Percentiles rank a stretch among this genome's conserved stretches.
These are phyloP conservation scores for Phaeotremella fagi DNA, from an alignment of 768 basidiomycete genomes.

Conservation along the genomic window DNA sequence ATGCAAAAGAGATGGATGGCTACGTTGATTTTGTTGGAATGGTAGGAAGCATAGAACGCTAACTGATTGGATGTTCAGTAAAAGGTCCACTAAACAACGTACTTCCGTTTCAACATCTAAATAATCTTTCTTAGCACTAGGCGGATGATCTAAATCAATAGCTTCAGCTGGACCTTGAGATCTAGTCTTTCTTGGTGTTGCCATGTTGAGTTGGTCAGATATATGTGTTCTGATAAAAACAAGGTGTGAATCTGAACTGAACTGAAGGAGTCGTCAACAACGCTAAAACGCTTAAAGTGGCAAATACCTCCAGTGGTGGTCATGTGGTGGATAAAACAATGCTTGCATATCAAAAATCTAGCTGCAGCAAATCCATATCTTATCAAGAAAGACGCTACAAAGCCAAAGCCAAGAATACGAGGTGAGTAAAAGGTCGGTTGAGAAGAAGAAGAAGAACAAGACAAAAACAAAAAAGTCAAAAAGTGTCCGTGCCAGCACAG, in stretches of 20 bases:
- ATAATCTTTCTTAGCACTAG: background rate
- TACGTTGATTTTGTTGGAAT: conserved; percentile 75
- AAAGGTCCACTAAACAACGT: background rate
- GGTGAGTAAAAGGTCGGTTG: background rate
- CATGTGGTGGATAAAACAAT: no score
- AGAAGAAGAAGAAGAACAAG: no score
- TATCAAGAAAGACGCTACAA: background rate
- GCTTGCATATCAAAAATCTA: background rate
- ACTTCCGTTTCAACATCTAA: conserved; percentile 34
- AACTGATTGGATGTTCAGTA: conserved; percentile 54
- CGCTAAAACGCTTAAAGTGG: no score
- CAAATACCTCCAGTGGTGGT: no score
- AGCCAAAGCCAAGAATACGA: background rate
- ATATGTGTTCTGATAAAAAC: no score
- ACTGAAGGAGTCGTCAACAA: no score
- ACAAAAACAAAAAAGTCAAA: no score
- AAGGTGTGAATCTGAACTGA: no score
- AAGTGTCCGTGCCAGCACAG: conserved; percentile 43
- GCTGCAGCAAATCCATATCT: background rate
- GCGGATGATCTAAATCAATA: conserved; percentile 8
- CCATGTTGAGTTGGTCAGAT: no score
- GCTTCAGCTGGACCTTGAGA: conserved; percentile 23
- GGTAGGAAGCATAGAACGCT: conserved; percentile 89
- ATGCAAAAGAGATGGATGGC: conserved; percentile 81
- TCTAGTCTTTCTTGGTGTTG: conserved; percentile 13